Percentiles rank a stretch among this genome's conserved stretches.
Evolutionary conservation across 768 basidiomycete genomes (phyloP).

Genomic region (Pleurotus djamor): DNA sequence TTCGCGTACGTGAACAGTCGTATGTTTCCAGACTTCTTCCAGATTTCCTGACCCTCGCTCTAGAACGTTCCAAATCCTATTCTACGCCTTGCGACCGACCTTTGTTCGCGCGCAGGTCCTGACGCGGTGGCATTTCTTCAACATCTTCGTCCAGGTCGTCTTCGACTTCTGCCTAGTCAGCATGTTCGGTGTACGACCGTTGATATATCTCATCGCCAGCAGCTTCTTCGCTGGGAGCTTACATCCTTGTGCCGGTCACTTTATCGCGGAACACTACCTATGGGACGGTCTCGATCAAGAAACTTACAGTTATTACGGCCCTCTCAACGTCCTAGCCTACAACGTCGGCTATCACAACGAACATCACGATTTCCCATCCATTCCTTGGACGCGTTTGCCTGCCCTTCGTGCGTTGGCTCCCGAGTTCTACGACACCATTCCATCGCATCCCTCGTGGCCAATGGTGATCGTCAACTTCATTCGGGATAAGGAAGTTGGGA

Average conservation of each 20-base stretch:
- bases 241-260: conserved; percentile 96
- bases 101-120: conserved; percentile 83
- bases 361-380: conserved; percentile 97
- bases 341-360: conserved; percentile 99
- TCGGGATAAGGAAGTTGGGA: conserved; percentile 82
- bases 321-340: conserved; percentile 86
- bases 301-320: conserved; percentile 96
- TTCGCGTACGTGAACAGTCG: conserved; percentile 69
- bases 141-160: conserved; percentile 63
- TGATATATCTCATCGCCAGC: conserved; percentile 83
- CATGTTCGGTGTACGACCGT: conserved; percentile 37
- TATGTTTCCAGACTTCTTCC: background rate
- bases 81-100: conserved; percentile 95
- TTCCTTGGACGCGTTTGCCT: conserved; percentile 93
- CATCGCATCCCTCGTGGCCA: conserved; percentile 90
- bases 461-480: conserved; percentile 96
- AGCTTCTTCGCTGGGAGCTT: conserved; percentile 97
- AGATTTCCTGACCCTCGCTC: background rate
- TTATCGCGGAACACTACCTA: conserved; percentile 96
- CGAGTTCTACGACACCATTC: conserved; percentile 89
- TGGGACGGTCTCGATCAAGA: conserved; percentile 93
- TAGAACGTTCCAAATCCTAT: conserved; percentile 96
- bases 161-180: conserved; percentile 71
- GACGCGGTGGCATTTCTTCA: conserved; percentile 84
- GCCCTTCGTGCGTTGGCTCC: conserved; percentile 79